Evolutionary conservation across 176 grass and related monocot species (phyloP).

Genomic region (Carex scoparia): DNA sequence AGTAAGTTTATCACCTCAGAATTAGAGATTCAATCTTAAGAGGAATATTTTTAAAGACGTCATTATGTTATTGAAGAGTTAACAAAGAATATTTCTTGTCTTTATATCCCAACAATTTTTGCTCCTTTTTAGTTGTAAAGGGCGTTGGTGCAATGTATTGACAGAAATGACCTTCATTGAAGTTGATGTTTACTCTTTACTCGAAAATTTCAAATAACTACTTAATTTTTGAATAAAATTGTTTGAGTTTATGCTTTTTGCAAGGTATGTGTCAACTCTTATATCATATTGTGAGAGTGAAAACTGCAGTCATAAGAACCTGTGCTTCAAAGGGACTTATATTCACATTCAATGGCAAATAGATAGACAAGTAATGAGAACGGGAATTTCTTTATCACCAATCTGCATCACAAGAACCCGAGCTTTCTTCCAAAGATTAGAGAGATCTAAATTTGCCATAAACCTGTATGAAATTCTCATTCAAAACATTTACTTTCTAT

Average conservation of each 20-base stretch:
- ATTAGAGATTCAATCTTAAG: background rate
- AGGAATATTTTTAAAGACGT: background rate
- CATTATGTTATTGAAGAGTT: background rate
- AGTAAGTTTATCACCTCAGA: conserved; percentile 31
- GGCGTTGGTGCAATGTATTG: background rate
- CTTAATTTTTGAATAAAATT: background rate
- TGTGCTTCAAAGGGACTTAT: background rate
- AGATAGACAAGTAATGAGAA: background rate
- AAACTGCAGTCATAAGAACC: background rate
- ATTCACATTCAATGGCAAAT: background rate
- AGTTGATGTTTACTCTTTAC: background rate
- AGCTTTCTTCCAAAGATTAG: background rate
- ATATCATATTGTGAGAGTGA: background rate
- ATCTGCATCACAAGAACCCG: background rate
- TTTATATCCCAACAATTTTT: background rate
- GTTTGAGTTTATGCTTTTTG: background rate
- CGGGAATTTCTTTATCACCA: background rate
- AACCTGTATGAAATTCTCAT: background rate
- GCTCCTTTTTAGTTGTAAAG: background rate
- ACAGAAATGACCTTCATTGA: background rate
- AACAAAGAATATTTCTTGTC: background rate
- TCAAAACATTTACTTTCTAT: background rate
- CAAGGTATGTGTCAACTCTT: background rate
- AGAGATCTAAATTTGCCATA: background rate
- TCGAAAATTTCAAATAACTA: background rate